Conservation (phyloP, 2,329 filamentous ascomycete genomes). For the Aspergillus intermedius region DNA sequence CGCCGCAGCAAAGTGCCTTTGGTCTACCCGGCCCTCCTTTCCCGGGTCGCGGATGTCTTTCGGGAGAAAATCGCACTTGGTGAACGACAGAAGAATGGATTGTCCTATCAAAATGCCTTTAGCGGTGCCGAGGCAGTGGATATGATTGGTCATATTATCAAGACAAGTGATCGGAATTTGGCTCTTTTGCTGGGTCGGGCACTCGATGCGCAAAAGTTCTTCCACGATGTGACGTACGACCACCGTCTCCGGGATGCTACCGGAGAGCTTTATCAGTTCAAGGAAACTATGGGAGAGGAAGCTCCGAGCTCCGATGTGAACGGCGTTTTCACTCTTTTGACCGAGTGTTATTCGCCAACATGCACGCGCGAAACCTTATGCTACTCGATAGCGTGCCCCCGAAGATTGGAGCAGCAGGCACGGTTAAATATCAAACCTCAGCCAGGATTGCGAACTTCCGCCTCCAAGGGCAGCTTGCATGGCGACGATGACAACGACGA, state of each 20-base stretch:
- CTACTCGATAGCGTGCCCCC: conserved; percentile 95
- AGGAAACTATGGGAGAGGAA: conserved; percentile 78
- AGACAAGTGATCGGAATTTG: conserved; percentile 91
- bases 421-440: conserved; percentile 88
- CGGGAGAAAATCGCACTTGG: conserved; percentile 77
- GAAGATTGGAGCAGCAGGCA: conserved; percentile 89
- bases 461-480: conserved; percentile 66
- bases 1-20: conserved; percentile 63
- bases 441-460: conserved; percentile 70
- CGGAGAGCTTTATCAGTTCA: conserved; percentile 93
- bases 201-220: conserved; percentile 95
- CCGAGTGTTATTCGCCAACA: conserved; percentile 96
- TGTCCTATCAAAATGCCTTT: conserved; percentile 96
- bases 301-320: conserved; percentile 69
- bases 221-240: conserved; percentile 98
- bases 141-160: conserved; percentile 90
- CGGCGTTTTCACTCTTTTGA: conserved; percentile 91
- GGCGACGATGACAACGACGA: conserved; percentile 81
- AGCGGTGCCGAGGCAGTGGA: conserved; percentile 94
- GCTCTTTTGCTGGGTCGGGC: conserved; percentile 85
- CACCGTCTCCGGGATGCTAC: conserved; percentile 91
- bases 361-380: conserved; percentile 93
- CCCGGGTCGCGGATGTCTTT: conserved; percentile 89
- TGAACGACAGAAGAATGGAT: conserved; percentile 90
- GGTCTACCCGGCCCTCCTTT: conserved; percentile 88